phyloP scores from a whole-genome alignment of 2,329 filamentous ascomycete genomes.

The Claviceps sp. region DNA sequence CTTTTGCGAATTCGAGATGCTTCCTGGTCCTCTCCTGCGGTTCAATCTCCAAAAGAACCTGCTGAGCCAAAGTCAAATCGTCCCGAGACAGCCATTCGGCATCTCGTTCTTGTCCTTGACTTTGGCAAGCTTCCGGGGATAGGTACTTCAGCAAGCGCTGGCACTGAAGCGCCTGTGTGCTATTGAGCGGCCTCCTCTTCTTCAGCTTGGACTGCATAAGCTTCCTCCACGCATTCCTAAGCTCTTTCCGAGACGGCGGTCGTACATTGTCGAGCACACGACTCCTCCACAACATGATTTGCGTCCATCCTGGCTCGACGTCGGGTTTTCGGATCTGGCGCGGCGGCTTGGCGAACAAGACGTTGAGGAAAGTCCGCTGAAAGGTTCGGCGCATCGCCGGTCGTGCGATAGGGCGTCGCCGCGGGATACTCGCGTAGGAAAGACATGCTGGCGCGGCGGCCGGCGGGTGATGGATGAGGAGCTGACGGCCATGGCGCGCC shows the following conservation, averaged over 20 bases:
- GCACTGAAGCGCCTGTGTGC: slow-evolving; percentile 48
- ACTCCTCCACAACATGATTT: slow-evolving; percentile 54
- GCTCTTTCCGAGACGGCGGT: slow-evolving; percentile 46
- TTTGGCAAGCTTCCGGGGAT: slow-evolving; percentile 8
- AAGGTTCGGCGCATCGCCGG: slow-evolving; percentile 12
- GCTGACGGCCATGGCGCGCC: slow-evolving; percentile 30
- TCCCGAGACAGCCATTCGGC: slow-evolving; percentile 21
- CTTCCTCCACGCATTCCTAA: slow-evolving; percentile 49
- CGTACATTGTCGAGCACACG: slow-evolving; percentile 50
- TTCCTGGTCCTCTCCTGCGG: slow-evolving; percentile 29
- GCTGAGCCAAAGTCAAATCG: slow-evolving; percentile 32
- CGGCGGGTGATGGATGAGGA: slow-evolving; percentile 22
- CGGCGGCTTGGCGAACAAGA: slow-evolving; percentile 46
- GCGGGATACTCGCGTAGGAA: slow-evolving; percentile 16
- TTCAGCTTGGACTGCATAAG: slow-evolving; percentile 47
- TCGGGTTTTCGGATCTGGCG: slow-evolving; percentile 47
- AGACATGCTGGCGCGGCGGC: slow-evolving; percentile 20
- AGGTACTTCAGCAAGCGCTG: slow-evolving; percentile 48
- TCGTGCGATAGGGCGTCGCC: slow-evolving; percentile 14
- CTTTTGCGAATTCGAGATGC: slow-evolving; percentile 34
- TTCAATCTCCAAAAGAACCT: slow-evolving; percentile 25
- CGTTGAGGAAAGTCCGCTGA: slow-evolving; percentile 40
- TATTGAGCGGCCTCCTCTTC: slow-evolving; percentile 39
- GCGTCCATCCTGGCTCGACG: slow-evolving; percentile 57
- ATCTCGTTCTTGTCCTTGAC: slow-evolving; percentile 9